Base-by-base conservation (phyloP, 2,329 filamentous ascomycete species). In the Sporothrix variecibatus region DNA sequence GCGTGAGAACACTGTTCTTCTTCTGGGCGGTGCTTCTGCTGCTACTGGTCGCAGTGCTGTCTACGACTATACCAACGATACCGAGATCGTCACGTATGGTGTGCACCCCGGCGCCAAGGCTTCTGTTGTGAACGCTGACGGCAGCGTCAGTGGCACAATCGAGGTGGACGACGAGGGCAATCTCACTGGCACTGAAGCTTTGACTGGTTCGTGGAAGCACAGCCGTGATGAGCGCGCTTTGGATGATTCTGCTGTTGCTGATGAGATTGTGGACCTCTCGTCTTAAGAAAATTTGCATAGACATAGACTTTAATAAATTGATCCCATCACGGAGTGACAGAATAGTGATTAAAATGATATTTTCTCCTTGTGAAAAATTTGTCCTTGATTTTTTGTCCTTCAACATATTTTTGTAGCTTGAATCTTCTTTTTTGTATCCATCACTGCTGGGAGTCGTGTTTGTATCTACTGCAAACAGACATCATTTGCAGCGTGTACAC, bases 1-100 rank as follows among this genome's bases (percentile, higher is more conserved):
- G 38, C 83, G 89, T 20, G 40, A 67, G 2, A 49, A 49, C 40
- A 67, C 40, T 26, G 20, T 67, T 17, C 40, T 67, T 5, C 12
- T 67, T 9, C 64, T 67, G 3, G 64, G 64, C 4, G 12, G n/a
- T 11, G 40, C 64, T 4, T 7, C 23, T 5, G 11, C 23, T 0
- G 40, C 40, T 7, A 31, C 12, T n/a, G 62, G 64, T 6, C 60
- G 34, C n/a, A 65, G 60, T 43, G 60, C 60, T 20, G 60, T 65
- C n/a, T 65, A 65, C n/a, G 34, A 65, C n/a, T 65, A 65, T 40
- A 1, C 60, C 11, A 65, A 7, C 8, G 64, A 49, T 4, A 31
- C 15, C 7, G 64, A 67, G 15, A 3, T 67, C 11, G 64, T 67
- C 64, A 67, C 64, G 1, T 67, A 67, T 31, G 40, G 40, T 1